Conservation (phyloP, 805 yeast species). For the Zygotorulaspora chibaensis region DNA sequence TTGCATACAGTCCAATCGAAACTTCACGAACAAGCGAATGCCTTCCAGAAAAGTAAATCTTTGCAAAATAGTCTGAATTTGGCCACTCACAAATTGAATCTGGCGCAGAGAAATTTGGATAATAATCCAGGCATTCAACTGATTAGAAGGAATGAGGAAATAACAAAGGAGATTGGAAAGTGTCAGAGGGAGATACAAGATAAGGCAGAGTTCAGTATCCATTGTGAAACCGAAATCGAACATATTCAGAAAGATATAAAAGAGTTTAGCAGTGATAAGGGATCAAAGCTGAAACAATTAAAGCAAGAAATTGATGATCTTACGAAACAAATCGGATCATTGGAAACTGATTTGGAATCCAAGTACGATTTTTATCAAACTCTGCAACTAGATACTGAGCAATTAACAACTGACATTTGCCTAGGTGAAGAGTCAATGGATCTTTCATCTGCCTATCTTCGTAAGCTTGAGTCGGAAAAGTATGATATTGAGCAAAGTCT, state of each 20-base stretch:
- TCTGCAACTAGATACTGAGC: conserved; percentile 67
- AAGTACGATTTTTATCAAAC: conserved; percentile 55
- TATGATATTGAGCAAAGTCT: conserved; percentile 28
- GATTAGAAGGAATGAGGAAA: conserved; percentile 46
- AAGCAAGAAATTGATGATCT: conserved; percentile 48
- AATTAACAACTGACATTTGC: conserved; percentile 52
- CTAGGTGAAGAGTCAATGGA: conserved; percentile 41
- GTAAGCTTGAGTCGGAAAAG: conserved; percentile 36
- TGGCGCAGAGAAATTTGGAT: conserved; percentile 51
- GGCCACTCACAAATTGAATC: conserved; percentile 54
- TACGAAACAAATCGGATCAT: conserved; percentile 32
- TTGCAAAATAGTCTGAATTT: conserved; percentile 57
- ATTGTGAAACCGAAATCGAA: conserved; percentile 43
- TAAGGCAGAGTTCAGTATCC: conserved; percentile 33
- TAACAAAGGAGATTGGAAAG: conserved; percentile 43
- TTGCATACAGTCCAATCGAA: conserved; percentile 40
- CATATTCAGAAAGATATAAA: conserved; percentile 68
- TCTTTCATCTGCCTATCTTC: conserved; percentile 35
- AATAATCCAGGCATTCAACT: conserved; percentile 54
- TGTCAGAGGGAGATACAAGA: conserved; percentile 39
- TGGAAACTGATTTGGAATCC: conserved; percentile 41
- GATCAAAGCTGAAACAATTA: conserved; percentile 67
- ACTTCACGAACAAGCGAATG: conserved; percentile 40
- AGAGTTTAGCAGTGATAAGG: conserved; percentile 77
- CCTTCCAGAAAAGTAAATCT: conserved; percentile 47